Evolutionary conservation across 1,284 basidiomycete genomes (phyloP), one percentile per base, ranked within the genome.

Genomic region (Malassezia yamatoensis): DNA sequence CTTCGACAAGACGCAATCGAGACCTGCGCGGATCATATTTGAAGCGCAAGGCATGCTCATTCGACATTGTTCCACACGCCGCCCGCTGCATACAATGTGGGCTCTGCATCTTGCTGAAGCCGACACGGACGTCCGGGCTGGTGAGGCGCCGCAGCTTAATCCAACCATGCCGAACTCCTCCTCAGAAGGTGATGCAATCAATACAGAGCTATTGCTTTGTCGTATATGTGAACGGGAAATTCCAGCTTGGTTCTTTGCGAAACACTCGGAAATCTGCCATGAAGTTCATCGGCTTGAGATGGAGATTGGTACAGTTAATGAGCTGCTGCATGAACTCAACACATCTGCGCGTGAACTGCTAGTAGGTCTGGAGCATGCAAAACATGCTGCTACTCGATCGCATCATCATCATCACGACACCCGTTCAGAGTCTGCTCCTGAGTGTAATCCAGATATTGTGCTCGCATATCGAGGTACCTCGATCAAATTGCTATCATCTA

Each of bases 221-320:
- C 88, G 94, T 45, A 99, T 99, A 63, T 99, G 94, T 79, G 94
- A 99, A 77, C 84, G 87, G 68, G 85, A 88, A 67, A 86, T 98
- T 52, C 91, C 94, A 2, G 87, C 93, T 56, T 98, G 94, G 91
- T 99, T 93, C 79, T 99, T 99, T 74, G 94, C 96, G 78, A 96
- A 96, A 79, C 94, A 99, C 79, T 96, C 91, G 80, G 94, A 98
- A 78, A 98, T 93, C 10, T 99, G 94, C 75, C 89, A 85, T 67
- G 94, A 96, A 77, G 86, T 90, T 1, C 94, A 99, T 76, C 85
- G 90, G 42, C 80, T 98, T 61, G 94, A 98, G 77, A 90, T 93
- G 39, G 90, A 96, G 77, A 90, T 98, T 60, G 79, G 82, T 32
- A 87, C 90, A 69, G 88, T 86, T 78, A 94, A 98, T 77, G 94